These are phyloP conservation scores for Taxawa tesnikishii DNA, from an alignment of 2,329 filamentous ascomycete genomes.

Conservation along the genomic window DNA sequence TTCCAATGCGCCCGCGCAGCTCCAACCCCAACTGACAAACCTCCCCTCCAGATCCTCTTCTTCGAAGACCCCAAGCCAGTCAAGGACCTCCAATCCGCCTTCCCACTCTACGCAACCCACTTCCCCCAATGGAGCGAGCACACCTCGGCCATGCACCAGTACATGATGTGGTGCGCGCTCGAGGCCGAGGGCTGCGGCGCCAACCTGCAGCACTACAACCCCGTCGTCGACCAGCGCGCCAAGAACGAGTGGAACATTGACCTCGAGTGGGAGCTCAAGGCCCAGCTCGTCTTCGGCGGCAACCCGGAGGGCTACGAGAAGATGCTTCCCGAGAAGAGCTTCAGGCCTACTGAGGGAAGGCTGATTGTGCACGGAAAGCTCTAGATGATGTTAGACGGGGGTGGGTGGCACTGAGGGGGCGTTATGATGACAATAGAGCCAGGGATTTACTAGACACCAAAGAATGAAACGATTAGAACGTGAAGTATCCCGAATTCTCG, in stretches of 20 bases:
- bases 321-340: slow-evolving; percentile 7
- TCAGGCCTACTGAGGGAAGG: slow-evolving; percentile 6
- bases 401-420: too few relatives aligned
- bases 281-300: slow-evolving; percentile 65
- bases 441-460: neutral
- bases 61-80: slow-evolving; percentile 66
- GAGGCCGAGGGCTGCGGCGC: slow-evolving; percentile 74
- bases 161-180: slow-evolving; percentile 66
- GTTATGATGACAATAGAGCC: too few relatives aligned
- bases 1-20: neutral
- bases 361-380: slow-evolving; percentile 5
- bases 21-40: neutral
- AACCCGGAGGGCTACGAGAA: slow-evolving; percentile 30
- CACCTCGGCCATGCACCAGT: slow-evolving; percentile 72
- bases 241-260: slow-evolving; percentile 58
- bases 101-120: slow-evolving; percentile 62
- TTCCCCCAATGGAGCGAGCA: slow-evolving; percentile 70
- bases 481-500: too few relatives aligned
- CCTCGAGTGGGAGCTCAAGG: slow-evolving; percentile 60
- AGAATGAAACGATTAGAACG: too few relatives aligned
- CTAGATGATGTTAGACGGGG: neutral
- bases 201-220: slow-evolving; percentile 92
- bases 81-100: slow-evolving; percentile 53
- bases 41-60: slow-evolving; percentile 53
- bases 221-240: slow-evolving; percentile 65